Conservation (phyloP, 73 alveolate genomes). For the Paramecium sexaurelia region DNA sequence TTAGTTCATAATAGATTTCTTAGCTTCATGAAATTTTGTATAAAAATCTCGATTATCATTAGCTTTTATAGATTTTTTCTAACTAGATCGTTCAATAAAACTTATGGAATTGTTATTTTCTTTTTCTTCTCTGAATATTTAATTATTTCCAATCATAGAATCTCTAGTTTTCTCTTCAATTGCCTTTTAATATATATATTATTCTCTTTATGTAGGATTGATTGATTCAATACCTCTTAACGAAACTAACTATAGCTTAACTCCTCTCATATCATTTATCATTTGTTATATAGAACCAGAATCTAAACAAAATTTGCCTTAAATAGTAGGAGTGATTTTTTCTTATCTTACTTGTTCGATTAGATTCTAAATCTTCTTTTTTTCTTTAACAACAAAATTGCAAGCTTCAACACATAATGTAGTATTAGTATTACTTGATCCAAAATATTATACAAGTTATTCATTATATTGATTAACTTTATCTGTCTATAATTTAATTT, state of each 20-base stretch:
- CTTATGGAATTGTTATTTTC: slow-evolving; percentile 25
- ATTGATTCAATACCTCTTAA: slow-evolving; percentile 65
- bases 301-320: slow-evolving; percentile 61
- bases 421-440: not conserved
- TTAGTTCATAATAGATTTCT: not conserved
- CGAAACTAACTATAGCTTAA: slow-evolving; percentile 12
- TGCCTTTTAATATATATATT: slow-evolving; percentile 51
- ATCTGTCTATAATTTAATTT: slow-evolving; percentile 39
- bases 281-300: slow-evolving; percentile 32
- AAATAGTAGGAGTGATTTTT: slow-evolving; percentile 37
- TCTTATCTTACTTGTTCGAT: slow-evolving; percentile 33
- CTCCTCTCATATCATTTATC: slow-evolving; percentile 61
- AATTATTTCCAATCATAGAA: not conserved
- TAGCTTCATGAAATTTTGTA: slow-evolving; percentile 26
- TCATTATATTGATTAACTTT: slow-evolving; percentile 5
- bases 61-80: not conserved
- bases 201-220: slow-evolving; percentile 56
- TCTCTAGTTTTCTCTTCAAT: slow-evolving; percentile 41
- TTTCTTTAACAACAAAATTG: slow-evolving; percentile 53
- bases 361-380: slow-evolving; percentile 7
- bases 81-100: slow-evolving; percentile 40
- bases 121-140: not conserved
- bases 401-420: slow-evolving; percentile 35
- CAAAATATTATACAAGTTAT: not conserved
- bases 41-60: not conserved